Evolutionary conservation across 2,329 filamentous ascomycete species (phyloP).

Genomic region (Fusarium cicatricum): DNA sequence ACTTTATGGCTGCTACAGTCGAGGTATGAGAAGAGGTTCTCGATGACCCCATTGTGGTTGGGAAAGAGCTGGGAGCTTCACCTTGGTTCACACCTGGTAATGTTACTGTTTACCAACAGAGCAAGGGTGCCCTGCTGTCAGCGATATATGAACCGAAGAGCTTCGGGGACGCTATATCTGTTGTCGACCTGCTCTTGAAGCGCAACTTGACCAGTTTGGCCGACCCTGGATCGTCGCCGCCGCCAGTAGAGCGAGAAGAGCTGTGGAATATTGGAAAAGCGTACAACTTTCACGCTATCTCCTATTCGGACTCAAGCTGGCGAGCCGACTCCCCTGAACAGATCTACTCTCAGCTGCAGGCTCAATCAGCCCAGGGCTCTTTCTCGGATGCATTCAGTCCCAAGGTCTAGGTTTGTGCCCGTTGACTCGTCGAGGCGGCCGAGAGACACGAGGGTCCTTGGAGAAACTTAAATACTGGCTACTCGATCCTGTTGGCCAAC

Average conservation of each 20-base stretch:
- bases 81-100: neutral
- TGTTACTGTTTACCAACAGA: neutral
- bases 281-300: conserved; percentile 7
- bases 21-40: neutral
- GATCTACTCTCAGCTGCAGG: conserved; percentile 10
- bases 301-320: conserved; percentile 11
- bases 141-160: neutral
- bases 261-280: neutral
- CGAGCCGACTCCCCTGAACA: conserved; percentile 10
- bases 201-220: neutral
- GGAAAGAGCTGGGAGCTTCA: neutral
- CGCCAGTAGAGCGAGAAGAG: neutral
- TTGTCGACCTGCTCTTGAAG: neutral
- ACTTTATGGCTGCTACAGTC: conserved; percentile 6
- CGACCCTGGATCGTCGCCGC: neutral
- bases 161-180: neutral
- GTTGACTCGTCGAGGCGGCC: neutral
- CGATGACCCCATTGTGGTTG: neutral
- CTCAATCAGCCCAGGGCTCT: conserved; percentile 1
- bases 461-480: neutral
- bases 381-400: neutral
- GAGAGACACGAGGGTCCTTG: neutral
- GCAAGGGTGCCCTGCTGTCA: neutral
- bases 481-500: conserved; percentile 1
- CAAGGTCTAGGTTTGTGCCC: neutral